Percentiles rank a stretch among this genome's conserved stretches.
These are phyloP conservation scores for Glebionis coronaria DNA, from an alignment of 129 eudicot genomes.

Conservation along the genomic window DNA sequence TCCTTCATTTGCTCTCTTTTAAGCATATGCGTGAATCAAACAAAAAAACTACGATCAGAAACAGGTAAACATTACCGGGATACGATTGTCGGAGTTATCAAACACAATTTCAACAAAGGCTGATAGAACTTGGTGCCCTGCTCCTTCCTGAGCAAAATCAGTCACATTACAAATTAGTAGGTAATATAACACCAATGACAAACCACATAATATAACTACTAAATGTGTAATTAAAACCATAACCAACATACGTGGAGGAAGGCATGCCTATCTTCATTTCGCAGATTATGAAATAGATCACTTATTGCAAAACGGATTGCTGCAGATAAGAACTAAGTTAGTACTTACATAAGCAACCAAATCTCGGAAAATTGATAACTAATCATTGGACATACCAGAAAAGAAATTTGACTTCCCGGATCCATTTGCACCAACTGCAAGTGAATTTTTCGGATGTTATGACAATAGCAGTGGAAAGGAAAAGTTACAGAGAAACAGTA, in stretches of 20 bases:
- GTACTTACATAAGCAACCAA: slow-evolving; percentile 11
- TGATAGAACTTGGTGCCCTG: slow-evolving; percentile 94
- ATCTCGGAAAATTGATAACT: neutral
- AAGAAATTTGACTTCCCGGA: slow-evolving; percentile 98
- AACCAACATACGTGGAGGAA: slow-evolving; percentile 83
- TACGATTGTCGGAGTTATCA: slow-evolving; percentile 91
- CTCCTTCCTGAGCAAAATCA: slow-evolving; percentile 72
- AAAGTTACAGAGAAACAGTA: neutral
- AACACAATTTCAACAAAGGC: slow-evolving; percentile 99
- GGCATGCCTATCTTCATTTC: slow-evolving; percentile 89
- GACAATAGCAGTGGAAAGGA: neutral
- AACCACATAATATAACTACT: slow-evolving; percentile 8
- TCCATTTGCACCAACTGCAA: slow-evolving; percentile 99
- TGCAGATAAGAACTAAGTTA: slow-evolving; percentile 34
- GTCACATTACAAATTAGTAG: slow-evolving; percentile 4
- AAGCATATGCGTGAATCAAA: slow-evolving; percentile 14
- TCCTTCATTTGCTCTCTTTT: slow-evolving; percentile 4
- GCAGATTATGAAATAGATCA: slow-evolving; percentile 90
- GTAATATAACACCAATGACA: neutral
- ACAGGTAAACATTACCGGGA: slow-evolving; percentile 61
- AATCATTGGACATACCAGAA: slow-evolving; percentile 50
- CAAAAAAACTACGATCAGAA: neutral
- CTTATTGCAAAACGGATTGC: slow-evolving; percentile 97
- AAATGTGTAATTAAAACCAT: slow-evolving; percentile 7
- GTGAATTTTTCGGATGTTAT: slow-evolving; percentile 1